Percentiles rank a stretch among this genome's conserved stretches.
Conservation (phyloP, 768 basidiomycete genomes). For the Auricularia sp. region DNA sequence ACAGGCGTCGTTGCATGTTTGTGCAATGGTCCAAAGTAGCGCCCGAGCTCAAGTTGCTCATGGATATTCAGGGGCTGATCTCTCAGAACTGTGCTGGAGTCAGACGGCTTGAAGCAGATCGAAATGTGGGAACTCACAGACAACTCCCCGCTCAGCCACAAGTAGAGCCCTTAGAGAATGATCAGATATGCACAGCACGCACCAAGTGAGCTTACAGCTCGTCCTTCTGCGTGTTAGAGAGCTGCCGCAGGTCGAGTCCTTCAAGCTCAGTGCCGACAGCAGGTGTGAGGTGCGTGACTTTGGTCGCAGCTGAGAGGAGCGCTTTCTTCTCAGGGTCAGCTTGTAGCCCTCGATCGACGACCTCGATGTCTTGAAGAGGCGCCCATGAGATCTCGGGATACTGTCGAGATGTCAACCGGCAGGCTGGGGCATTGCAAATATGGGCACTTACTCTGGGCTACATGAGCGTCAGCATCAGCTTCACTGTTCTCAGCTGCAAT, state of each 20-base stretch:
- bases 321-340: constrained; percentile 64
- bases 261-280: constrained; percentile 65
- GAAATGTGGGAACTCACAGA: constrained; percentile 39
- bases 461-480: background rate
- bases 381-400: constrained; percentile 59
- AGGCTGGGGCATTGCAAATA: constrained; percentile 1
- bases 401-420: constrained; percentile 35
- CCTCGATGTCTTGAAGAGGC: constrained; percentile 46
- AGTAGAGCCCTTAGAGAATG: constrained; percentile 46
- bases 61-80: constrained; percentile 62
- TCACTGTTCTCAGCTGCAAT: background rate
- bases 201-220: constrained; percentile 46
- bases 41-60: constrained; percentile 61
- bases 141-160: constrained; percentile 65
- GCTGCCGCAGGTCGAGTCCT: constrained; percentile 64
- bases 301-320: constrained; percentile 53
- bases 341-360: constrained; percentile 54
- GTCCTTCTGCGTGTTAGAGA: constrained; percentile 61
- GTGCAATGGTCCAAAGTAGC: constrained; percentile 66
- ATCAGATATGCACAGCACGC: background rate
- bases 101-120: background rate
- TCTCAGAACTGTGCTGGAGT: constrained; percentile 46
- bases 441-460: too few species aligned
- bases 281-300: constrained; percentile 59
- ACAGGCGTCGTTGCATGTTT: constrained; percentile 77